Evolutionary conservation across 129 eudicot species (phyloP), one percentile per base, ranked within the genome.

Genomic region (Pittosporum tobira): DNA sequence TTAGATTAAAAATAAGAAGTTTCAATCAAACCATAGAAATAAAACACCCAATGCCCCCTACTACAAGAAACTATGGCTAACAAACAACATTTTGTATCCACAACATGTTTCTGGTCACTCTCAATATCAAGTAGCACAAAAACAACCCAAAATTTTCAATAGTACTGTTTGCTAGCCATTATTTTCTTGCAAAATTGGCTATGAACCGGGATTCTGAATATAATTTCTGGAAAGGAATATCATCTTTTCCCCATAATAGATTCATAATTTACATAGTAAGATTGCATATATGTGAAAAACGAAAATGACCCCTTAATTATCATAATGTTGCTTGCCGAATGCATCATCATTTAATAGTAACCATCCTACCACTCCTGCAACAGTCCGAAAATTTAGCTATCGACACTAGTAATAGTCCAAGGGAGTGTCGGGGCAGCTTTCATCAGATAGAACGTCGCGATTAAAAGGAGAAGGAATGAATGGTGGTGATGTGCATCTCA

Each of bases 401-500:
- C 4, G 31, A 26, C 48, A 48, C 73, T 81, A 89, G 61, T 84
- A 89, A 44, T 85, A 85, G 16, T 84, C 97, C 69, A 85, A 79
- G 42, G 76, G 88, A 23, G 86, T 84, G 50, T 64, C 76, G 6
- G 74, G 82, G 63, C 93, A 73, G 55, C 82, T 82, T 11, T 77
- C 88, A 30, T 85, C 91, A 25, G 72, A 73, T 25, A 57, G 52
- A 55, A 70, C 74, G 15, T 79, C 91, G 12, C 74, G 67, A 51
- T 43, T 66, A 60, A 79, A 85, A 6, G 80, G 68, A 2, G 93
- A 80, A 4, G 97, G 97, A 4, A 81, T 61, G 45, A 61, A 89
- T 6, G 97, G 95, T 7, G 97, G 97, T 6, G 79, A 31, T 31
- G 76, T 69, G 71, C 97, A 85, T 65, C 95, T 75, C 74, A 89